phyloP scores from a whole-genome alignment of 2,329 filamentous ascomycete species.

The Sphaerulina musiva region DNA sequence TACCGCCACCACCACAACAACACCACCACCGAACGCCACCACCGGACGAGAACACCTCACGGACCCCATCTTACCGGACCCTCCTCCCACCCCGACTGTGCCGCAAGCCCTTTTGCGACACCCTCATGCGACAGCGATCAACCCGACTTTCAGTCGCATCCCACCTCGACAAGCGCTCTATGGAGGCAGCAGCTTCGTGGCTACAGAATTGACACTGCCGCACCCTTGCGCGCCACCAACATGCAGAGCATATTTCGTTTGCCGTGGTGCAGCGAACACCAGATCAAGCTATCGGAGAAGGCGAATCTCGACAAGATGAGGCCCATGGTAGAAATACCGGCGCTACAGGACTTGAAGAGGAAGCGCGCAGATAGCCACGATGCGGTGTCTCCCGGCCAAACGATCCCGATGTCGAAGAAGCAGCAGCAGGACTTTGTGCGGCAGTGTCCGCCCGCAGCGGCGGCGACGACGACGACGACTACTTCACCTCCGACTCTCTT shows the following conservation, averaged over 20 bases:
- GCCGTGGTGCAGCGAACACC: constrained; percentile 40
- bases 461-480: not conserved
- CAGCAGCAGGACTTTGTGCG: constrained; percentile 27
- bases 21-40: not conserved
- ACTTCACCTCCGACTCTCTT: constrained; percentile 2
- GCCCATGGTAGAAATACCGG: constrained; percentile 42
- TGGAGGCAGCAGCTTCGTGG: constrained; percentile 21
- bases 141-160: constrained; percentile 21
- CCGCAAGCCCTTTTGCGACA: constrained; percentile 11
- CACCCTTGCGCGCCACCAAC: constrained; percentile 25
- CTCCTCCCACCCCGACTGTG: constrained; percentile 8
- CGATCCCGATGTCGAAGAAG: constrained; percentile 21
- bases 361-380: constrained; percentile 50
- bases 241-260: constrained; percentile 50
- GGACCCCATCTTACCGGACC: constrained; percentile 1
- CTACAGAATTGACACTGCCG: constrained; percentile 17
- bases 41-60: constrained; percentile 2
- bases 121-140: constrained; percentile 18
- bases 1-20: not conserved
- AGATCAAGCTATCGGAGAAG: constrained; percentile 29
- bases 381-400: constrained; percentile 20
- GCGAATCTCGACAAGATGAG: constrained; percentile 37
- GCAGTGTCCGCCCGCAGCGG: constrained; percentile 10
- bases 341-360: constrained; percentile 51
- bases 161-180: constrained; percentile 19